Base-by-base conservation (phyloP, 768 basidiomycete species). In the Calocybe cyanea region DNA sequence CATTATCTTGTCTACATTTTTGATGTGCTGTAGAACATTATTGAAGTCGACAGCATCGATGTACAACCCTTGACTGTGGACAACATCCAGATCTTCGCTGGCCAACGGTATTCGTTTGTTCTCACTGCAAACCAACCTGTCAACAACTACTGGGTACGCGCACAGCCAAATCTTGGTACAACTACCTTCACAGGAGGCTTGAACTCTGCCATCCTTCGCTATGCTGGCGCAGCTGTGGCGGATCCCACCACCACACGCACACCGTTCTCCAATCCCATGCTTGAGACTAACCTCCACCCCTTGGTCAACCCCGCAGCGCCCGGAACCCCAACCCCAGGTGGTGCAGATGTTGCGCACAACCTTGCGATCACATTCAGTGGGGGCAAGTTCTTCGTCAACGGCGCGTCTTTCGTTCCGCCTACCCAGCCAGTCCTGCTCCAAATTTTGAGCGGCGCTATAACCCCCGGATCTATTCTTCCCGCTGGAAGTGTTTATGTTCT, bases 341-440 rank as follows among this genome's bases (percentile, higher is more conserved):
- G 54, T 6, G 57, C 56, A 21, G 62, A 65, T 33, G 52, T 62
- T 20, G 21, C 38, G n/a, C 18, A 55, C 10, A 55, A 55, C 19
- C 37, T 64, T 17, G 54, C 48, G 6, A 37, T 63, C 13, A 43
- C 47, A 8, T 19, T 25, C 37, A 42, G 40, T 10, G 41, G 37
- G 3, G 28, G 43, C 10, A 46, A 38, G 14, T 66, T 63, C 50
- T 51, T 38, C 3, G 52, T 67, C 21, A 71, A 73, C 42, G 60
- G 61, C 4, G 55, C 53, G 0, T 40, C 53, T 3, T 71, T 64
- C 49, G 41, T 34, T 7, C 55, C 66, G 1, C 78, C 80, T 0
- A 63, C 66, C 0, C 59, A 72, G 1, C 80, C 80, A 0, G 71
- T 81, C 10, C 68, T 83, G 7, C 68, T 81, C n/a, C 81, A 83